Evolutionary conservation across 2,329 filamentous ascomycete species (phyloP).

Genomic region (Penicillium occitanis): DNA sequence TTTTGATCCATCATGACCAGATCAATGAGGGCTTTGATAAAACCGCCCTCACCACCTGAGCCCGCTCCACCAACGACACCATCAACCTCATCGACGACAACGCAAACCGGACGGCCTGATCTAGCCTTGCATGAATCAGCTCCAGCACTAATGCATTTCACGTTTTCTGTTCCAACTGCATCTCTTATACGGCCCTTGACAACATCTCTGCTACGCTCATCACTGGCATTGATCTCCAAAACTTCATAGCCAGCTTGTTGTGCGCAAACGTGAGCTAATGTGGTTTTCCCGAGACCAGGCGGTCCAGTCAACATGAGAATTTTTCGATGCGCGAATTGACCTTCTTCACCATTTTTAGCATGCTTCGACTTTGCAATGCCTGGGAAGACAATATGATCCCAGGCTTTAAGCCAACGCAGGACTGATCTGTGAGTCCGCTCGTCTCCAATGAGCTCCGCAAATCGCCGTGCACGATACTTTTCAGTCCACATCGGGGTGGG

Average conservation of each 20-base stretch:
- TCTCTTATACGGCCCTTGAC: conserved; percentile 90
- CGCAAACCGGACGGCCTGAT: conserved; percentile 81
- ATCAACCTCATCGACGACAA: conserved; percentile 95
- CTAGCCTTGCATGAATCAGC: conserved; percentile 55
- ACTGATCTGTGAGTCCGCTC: conserved; percentile 90
- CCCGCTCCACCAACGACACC: conserved; percentile 82
- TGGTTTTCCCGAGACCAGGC: conserved; percentile 93
- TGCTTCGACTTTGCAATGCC: conserved; percentile 63
- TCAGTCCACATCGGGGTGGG: conserved; percentile 75
- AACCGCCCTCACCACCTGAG: conserved; percentile 81
- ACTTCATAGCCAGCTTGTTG: conserved; percentile 94
- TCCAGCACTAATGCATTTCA: conserved; percentile 63
- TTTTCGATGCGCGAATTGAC: conserved; percentile 79
- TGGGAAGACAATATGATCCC: conserved; percentile 92
- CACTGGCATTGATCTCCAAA: conserved; percentile 95
- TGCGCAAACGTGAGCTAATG: conserved; percentile 91
- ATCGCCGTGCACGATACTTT: conserved; percentile 89
- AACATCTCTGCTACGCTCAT: conserved; percentile 85
- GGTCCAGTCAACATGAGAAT: conserved; percentile 88
- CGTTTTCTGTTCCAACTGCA: conserved; percentile 89
- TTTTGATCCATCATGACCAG: conserved; percentile 82
- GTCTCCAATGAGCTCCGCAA: conserved; percentile 91
- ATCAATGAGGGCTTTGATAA: conserved; percentile 92
- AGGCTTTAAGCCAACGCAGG: conserved; percentile 87
- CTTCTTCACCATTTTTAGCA: conserved; percentile 52